Conservation (phyloP, 108 stramenopile genomes). For the Ochromonas danica region DNA sequence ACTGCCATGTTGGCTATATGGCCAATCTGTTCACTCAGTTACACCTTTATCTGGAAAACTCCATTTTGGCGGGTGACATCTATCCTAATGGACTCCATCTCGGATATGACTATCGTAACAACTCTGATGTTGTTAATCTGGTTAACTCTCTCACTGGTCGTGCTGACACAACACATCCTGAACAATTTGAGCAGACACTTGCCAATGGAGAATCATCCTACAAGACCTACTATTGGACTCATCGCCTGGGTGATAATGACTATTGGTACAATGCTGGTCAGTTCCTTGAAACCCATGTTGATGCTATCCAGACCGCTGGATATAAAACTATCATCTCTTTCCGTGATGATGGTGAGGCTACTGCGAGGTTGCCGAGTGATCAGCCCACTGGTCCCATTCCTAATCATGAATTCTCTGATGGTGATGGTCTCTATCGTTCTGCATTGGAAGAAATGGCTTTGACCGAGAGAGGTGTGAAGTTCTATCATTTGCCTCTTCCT, state of each 20-base stretch:
- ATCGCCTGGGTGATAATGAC: constrained; percentile 31
- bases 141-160: neutral
- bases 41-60: constrained; percentile 20
- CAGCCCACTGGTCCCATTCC: neutral
- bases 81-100: neutral
- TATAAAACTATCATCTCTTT: constrained; percentile 29
- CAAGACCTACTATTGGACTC: constrained; percentile 26
- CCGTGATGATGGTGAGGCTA: constrained; percentile 11
- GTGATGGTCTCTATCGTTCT: neutral
- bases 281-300: constrained; percentile 27
- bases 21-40: constrained; percentile 25
- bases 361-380: neutral
- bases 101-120: constrained; percentile 12
- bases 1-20: constrained; percentile 27
- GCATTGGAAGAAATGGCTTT: neutral
- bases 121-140: constrained; percentile 14
- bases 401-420: constrained; percentile 36
- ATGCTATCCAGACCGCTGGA: constrained; percentile 2
- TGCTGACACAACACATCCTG: neutral
- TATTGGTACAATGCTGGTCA: constrained; percentile 36
- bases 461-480: neutral
- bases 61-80: neutral
- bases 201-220: constrained; percentile 29
- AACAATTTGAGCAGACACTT: constrained; percentile 24
- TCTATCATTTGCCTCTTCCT: constrained; percentile 1